phyloP scores from a whole-genome alignment of 345 rosid genomes.

The Psidium guajava region DNA sequence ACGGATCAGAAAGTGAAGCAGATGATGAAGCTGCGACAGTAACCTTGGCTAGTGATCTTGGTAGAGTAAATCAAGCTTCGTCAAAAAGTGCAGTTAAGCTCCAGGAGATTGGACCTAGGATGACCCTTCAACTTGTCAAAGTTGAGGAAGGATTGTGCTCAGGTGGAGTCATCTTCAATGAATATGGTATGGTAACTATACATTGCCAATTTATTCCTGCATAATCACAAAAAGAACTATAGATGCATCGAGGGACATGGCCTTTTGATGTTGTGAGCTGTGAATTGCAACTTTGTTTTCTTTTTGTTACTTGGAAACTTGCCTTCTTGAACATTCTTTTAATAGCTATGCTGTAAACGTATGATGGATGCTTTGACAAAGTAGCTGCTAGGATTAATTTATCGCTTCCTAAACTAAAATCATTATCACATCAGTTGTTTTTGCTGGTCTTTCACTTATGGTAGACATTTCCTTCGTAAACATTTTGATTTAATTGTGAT shows the following conservation, averaged over 20 bases:
- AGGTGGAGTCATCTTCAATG: slow-evolving; percentile 68
- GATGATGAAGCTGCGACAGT: slow-evolving; percentile 94
- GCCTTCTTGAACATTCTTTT: background rate
- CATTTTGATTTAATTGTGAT: background rate
- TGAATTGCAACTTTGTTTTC: background rate
- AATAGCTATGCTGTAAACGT: background rate
- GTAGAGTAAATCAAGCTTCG: slow-evolving; percentile 60
- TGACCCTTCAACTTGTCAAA: slow-evolving; percentile 54
- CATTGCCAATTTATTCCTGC: background rate
- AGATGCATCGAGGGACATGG: background rate
- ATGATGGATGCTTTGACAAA: background rate
- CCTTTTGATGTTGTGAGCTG: background rate
- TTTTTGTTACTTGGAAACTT: background rate
- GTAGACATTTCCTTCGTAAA: background rate
- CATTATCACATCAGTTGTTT: background rate
- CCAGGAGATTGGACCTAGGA: slow-evolving; percentile 94
- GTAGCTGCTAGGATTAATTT: background rate
- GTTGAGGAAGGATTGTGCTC: slow-evolving; percentile 88
- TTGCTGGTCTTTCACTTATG: background rate
- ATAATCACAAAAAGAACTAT: background rate
- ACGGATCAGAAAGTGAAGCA: slow-evolving; percentile 95
- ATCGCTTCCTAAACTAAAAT: background rate
- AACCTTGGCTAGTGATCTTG: slow-evolving; percentile 61
- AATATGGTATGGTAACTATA: slow-evolving; percentile 26
- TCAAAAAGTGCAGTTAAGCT: slow-evolving; percentile 80